Conservation (phyloP, 768 basidiomycete species). For the Boletus edulis region DNA sequence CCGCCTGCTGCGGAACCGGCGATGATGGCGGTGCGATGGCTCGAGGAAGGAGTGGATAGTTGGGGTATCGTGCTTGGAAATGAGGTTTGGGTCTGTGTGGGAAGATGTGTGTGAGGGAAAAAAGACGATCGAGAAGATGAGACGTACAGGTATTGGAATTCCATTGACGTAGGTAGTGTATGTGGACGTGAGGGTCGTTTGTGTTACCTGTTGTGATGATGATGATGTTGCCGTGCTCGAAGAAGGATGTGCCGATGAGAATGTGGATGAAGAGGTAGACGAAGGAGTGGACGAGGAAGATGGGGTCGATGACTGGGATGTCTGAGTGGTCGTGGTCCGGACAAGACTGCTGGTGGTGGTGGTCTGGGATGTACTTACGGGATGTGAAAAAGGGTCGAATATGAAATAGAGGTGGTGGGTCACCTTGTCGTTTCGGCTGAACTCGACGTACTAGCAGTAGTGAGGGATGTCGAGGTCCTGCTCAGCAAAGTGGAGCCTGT, state of each 20-base stretch:
- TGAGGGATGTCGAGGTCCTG: too few species aligned
- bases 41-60: background rate
- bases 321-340: background rate
- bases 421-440: slow-evolving; percentile 16
- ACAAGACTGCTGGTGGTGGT: background rate
- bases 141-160: slow-evolving; percentile 18
- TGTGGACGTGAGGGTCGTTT: slow-evolving; percentile 20
- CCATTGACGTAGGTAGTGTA: slow-evolving; percentile 19
- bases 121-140: background rate
- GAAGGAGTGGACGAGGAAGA: background rate
- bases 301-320: background rate
- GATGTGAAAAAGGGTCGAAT: too few species aligned
- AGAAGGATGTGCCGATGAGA: background rate
- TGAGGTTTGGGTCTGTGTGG: slow-evolving; percentile 10
- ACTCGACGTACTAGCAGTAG: background rate
- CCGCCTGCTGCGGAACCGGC: slow-evolving; percentile 41
- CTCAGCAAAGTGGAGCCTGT: too few species aligned
- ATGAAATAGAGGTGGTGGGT: background rate
- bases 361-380: slow-evolving; percentile 3
- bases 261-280: background rate
- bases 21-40: slow-evolving; percentile 39
- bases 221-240: slow-evolving; percentile 5
- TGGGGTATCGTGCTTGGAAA: slow-evolving; percentile 21
- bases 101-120: background rate
- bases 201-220: slow-evolving; percentile 3